Conservation (phyloP, 1,284 basidiomycete genomes). For the Schizophyllum commune region DNA sequence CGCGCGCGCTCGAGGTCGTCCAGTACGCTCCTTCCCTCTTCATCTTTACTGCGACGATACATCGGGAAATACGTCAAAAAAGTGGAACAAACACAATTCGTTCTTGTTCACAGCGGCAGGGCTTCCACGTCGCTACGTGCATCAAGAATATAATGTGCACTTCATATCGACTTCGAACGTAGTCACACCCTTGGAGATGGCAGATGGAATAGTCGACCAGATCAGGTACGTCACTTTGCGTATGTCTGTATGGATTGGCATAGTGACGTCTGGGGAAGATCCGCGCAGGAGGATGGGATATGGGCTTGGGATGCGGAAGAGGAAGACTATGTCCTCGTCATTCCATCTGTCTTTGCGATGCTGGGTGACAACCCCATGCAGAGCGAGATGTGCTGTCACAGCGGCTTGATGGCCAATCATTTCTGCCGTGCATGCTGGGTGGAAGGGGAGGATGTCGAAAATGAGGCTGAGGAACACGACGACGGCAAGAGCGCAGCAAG, state of each 20-base stretch:
- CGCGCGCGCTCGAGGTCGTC: slow-evolving; percentile 14
- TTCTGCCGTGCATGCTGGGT: slow-evolving; percentile 26
- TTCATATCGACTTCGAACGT: slow-evolving; percentile 30
- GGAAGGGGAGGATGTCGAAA: too few species aligned
- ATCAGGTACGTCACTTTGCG: slow-evolving; percentile 10
- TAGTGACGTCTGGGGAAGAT: slow-evolving; percentile 7
- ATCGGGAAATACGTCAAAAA: slow-evolving; percentile 33
- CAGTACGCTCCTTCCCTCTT: slow-evolving; percentile 19
- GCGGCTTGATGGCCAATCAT: slow-evolving; percentile 23
- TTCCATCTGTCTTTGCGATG: slow-evolving; percentile 22
- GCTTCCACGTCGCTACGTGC: slow-evolving; percentile 15
- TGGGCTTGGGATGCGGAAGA: slow-evolving; percentile 22
- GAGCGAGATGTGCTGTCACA: slow-evolving; percentile 27
- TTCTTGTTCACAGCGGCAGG: slow-evolving; percentile 25
- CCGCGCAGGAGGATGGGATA: slow-evolving; percentile 16
- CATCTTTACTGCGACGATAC: slow-evolving; percentile 36
- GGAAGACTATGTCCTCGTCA: slow-evolving; percentile 18
- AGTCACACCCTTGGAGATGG: slow-evolving; percentile 30
- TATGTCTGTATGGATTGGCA: background rate
- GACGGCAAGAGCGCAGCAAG: too few species aligned
- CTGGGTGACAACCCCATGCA: slow-evolving; percentile 33
- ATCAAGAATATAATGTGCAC: slow-evolving; percentile 24
- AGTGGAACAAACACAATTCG: slow-evolving; percentile 37
- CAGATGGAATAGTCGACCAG: slow-evolving; percentile 24
- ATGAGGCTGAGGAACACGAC: too few species aligned